Base-by-base conservation (phyloP, 2,329 filamentous ascomycete species). In the Penicillium sp. region DNA sequence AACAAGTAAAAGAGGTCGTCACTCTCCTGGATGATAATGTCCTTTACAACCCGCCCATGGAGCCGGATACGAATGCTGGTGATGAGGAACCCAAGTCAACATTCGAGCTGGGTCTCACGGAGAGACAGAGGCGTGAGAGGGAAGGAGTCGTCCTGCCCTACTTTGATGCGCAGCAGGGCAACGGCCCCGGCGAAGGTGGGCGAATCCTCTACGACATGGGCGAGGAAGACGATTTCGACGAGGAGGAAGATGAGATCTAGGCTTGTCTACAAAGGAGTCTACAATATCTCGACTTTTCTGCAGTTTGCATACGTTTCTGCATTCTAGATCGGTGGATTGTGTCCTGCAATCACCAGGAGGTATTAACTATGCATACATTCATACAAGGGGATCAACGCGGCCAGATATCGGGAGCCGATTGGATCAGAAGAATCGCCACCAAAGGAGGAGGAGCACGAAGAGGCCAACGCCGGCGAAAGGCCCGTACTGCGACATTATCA, bases 181-280 rank as follows among this genome's bases (percentile, higher is more conserved):
- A 77, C 51, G 82, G 81, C 4, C 76, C 83, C 0, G 92, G 92
- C 0, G 90, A 95, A 64, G 92, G 94, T 4, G 94, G 94, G 0
- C 81, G 92, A 54, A 99, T 99, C 59, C 68, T 99, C 65, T 99
- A 99, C 69, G 92, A 97, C 63, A 95, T 97, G 89, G 92, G 92
- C 1, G 83, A 85, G 56, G 94, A 97, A 75, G 94, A 99, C 72
- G 91, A 97, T 69, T 97, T 96, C 74, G 92, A 96, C 62, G 92
- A 95, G 53, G 91, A 95, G 66, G 91, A 96, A 65, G 92, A 96
- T 74, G 92, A 96, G 74, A 91, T 92, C 60, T 92, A 69, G 72
- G 35, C 35, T 18, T 38, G 35, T 20, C 16, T 16, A 28, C 30
- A 11, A 35, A 22, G 10, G 20, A 51, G 33, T 35, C 24, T 36